These are phyloP conservation scores for Aspergillus sp. DNA, from an alignment of 2,329 filamentous ascomycete genomes.

Conservation along the genomic window DNA sequence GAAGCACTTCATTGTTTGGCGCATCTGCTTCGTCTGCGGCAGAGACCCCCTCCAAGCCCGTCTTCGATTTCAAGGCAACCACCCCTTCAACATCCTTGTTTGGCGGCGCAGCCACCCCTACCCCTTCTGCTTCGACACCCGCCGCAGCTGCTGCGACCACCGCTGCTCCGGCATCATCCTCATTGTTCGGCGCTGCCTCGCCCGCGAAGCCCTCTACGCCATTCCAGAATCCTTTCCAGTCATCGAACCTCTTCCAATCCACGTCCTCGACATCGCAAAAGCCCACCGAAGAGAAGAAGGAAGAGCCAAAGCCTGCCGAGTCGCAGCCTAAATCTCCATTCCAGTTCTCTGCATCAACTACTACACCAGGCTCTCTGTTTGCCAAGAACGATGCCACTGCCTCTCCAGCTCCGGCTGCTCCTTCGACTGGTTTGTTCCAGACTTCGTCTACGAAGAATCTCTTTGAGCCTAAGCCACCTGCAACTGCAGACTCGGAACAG, in stretches of 20 bases:
- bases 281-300: slow-evolving; percentile 16
- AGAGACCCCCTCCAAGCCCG: slow-evolving; percentile 22
- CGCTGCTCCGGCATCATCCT: slow-evolving; percentile 18
- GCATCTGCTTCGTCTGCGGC: slow-evolving; percentile 21
- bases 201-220: slow-evolving; percentile 20
- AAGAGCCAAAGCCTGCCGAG: slow-evolving; percentile 17
- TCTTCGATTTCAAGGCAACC: slow-evolving; percentile 28
- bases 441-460: slow-evolving; percentile 25
- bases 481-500: slow-evolving; percentile 18
- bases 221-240: slow-evolving; percentile 27
- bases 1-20: slow-evolving; percentile 21
- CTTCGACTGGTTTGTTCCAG: slow-evolving; percentile 21
- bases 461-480: slow-evolving; percentile 25
- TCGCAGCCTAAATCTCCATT: slow-evolving; percentile 17
- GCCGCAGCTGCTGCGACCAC: slow-evolving; percentile 12
- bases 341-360: slow-evolving; percentile 16
- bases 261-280: slow-evolving; percentile 13
- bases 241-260: slow-evolving; percentile 24
- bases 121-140: slow-evolving; percentile 17
- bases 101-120: slow-evolving; percentile 23
- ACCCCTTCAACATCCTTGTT: slow-evolving; percentile 32
- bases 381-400: slow-evolving; percentile 18
- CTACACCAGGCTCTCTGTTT: slow-evolving; percentile 19
- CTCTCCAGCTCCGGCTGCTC: slow-evolving; percentile 13
- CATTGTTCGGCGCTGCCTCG: slow-evolving; percentile 22